Base-by-base conservation (phyloP, 2,329 filamentous ascomycete genomes). In the Ambrosiella xylebori region DNA sequence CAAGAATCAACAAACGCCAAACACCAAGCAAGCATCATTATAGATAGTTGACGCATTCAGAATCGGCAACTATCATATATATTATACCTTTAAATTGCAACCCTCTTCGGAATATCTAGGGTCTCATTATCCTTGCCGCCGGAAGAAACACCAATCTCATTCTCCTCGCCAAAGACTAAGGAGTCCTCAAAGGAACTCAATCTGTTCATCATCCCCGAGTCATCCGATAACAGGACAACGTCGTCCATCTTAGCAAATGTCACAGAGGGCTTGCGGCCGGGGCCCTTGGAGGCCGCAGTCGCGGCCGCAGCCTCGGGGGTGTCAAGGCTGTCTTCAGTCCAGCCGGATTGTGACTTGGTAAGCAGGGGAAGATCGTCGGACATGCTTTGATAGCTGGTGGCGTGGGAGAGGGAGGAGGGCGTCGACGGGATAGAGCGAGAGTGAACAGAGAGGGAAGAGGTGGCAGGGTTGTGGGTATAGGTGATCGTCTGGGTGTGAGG, bases 161-260 rank as follows among this genome's bases (percentile, higher is more conserved):
- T 41, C 38, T 40, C 15, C 15, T 27, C 52, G 19, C 40, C 19
- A 13, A 59, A 35, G 41, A 58, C 36, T 15, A 9, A 47, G 35
- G 13, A 49, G 37, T 58, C 59, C 8, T 61, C 59, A 44, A 56
- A 58, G 13, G 56, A 36, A 27, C 52, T 61, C 7, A 61, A 47
- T 17, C 56, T 51, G 37, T 41, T 54, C 27, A 58, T 56, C 27
- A 61, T 55, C n/a, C 37, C 40, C 38, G 51, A 53, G 41, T 61
- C 59, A 37, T 61, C 59, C 3, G 59, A 61, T 1, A 61, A 47
- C 12, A 61, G 50, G 8, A 61, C 12, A 13, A 61, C 56, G 37
- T 61, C 59, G 13, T 61, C 59, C 1, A 56, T 61, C 52, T 51
- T 57, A 1, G 59, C 59, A 58, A 61, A 61, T 15, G 59, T 61